Evolutionary conservation across 2,329 filamentous ascomycete genomes (phyloP).

Genomic region (Epichloe typhina): DNA sequence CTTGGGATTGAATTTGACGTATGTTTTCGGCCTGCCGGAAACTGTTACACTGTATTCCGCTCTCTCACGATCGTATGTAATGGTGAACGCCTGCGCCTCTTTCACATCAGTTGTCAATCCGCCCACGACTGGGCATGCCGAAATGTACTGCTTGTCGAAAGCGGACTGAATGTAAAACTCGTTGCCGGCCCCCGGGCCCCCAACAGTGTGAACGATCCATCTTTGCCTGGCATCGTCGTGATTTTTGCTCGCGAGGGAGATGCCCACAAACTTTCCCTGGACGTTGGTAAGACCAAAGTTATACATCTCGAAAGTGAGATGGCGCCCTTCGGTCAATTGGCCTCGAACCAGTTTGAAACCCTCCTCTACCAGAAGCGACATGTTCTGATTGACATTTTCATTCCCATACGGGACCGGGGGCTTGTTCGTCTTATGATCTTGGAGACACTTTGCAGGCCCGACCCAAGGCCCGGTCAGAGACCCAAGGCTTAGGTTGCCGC

Average conservation of each 20-base stretch:
- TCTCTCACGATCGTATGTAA: conserved; percentile 2
- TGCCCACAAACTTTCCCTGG: conserved; percentile 13
- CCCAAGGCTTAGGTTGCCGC: conserved; percentile 8
- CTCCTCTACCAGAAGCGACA: conserved; percentile 56
- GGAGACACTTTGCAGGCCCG: conserved; percentile 8
- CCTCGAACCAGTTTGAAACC: conserved; percentile 40
- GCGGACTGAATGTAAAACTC: conserved; percentile 14
- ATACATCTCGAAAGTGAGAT: conserved; percentile 32
- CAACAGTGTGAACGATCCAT: conserved; percentile 32
- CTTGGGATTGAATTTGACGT: background rate
- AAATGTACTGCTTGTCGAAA: conserved; percentile 12
- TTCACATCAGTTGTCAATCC: conserved; percentile 5
- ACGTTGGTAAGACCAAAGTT: conserved; percentile 25
- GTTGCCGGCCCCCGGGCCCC: conserved; percentile 13
- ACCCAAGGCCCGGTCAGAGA: conserved; percentile 10
- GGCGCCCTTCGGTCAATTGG: conserved; percentile 38
- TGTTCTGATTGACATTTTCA: conserved; percentile 57
- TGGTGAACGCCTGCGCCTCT: conserved; percentile 6
- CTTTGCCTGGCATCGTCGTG: conserved; percentile 31
- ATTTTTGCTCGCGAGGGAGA: conserved; percentile 3
- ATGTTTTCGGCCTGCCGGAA: background rate
- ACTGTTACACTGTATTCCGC: conserved; percentile 4
- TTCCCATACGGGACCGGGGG: conserved; percentile 8
- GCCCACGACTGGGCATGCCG: conserved; percentile 28
- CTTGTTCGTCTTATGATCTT: conserved; percentile 4